Conservation (phyloP, 805 yeast genomes). For the Blastobotrys mokoenaii region DNA sequence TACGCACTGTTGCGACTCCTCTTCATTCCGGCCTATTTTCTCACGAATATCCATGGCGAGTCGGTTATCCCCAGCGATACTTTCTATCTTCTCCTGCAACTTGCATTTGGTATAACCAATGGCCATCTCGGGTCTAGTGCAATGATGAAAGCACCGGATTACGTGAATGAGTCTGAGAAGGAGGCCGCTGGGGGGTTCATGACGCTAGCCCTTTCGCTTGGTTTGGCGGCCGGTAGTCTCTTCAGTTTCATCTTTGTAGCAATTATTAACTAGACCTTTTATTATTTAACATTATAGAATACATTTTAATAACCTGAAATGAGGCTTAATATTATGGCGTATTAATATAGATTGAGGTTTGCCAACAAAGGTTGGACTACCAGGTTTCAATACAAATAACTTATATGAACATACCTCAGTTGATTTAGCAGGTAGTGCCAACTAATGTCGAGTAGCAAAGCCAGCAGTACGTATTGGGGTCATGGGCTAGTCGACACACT, state of each 20-base stretch:
- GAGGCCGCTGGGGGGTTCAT: constrained; percentile 95
- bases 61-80: constrained; percentile 40
- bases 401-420: no score
- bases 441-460: no score
- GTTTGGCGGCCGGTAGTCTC: constrained; percentile 72
- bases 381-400: no score
- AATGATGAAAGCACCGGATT: constrained; percentile 65
- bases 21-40: constrained; percentile 64
- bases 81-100: constrained; percentile 61
- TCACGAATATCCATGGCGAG: constrained; percentile 49
- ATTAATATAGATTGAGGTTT: no score
- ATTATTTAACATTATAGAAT: no score
- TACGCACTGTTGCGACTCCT: constrained; percentile 47
- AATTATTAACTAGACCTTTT: not conserved
- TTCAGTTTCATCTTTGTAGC: constrained; percentile 56
- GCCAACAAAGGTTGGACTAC: no score
- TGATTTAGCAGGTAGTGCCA: no score
- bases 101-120: constrained; percentile 75
- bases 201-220: constrained; percentile 66
- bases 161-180: constrained; percentile 56
- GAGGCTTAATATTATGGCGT: no score
- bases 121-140: constrained; percentile 79
- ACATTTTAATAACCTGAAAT: no score
- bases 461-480: no score
- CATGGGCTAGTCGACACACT: no score